These are phyloP conservation scores for Pseudogymnoascus sp. DNA, from an alignment of 2,329 filamentous ascomycete genomes.

Conservation along the genomic window DNA sequence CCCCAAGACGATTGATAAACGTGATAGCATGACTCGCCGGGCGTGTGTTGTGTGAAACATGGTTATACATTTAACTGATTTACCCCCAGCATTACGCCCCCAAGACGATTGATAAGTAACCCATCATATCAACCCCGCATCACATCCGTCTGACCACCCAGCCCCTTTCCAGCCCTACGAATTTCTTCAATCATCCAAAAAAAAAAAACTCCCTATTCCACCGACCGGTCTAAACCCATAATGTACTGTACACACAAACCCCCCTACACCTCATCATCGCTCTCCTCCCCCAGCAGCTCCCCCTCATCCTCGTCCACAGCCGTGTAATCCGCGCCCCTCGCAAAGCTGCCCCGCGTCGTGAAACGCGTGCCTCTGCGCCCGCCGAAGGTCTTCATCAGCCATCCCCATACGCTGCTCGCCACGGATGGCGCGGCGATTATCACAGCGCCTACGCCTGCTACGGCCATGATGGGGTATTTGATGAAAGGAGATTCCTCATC, in stretches of 20 bases:
- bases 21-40: not conserved
- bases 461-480: slow-evolving; percentile 68
- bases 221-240: slow-evolving; percentile 4
- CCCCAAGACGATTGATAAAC: no score
- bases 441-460: slow-evolving; percentile 56
- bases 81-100: no score
- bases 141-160: not conserved
- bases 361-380: slow-evolving; percentile 51
- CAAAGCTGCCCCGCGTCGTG: slow-evolving; percentile 83
- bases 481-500: slow-evolving; percentile 70
- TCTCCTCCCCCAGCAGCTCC: slow-evolving; percentile 85
- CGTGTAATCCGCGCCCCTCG: slow-evolving; percentile 79
- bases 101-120: not conserved
- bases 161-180: not conserved
- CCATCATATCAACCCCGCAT: not conserved
- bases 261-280: slow-evolving; percentile 69
- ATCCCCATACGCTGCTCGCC: slow-evolving; percentile 63
- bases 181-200: not conserved
- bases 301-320: slow-evolving; percentile 90
- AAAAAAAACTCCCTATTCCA: not conserved
- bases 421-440: slow-evolving; percentile 61
- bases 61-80: not conserved
- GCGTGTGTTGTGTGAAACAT: not conserved
- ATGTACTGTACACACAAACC: not conserved
- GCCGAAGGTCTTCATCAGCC: slow-evolving; percentile 42